These are phyloP conservation scores for Pseudogymnoascus pannorum DNA, from an alignment of 2,329 filamentous ascomycete genomes.

Conservation along the genomic window DNA sequence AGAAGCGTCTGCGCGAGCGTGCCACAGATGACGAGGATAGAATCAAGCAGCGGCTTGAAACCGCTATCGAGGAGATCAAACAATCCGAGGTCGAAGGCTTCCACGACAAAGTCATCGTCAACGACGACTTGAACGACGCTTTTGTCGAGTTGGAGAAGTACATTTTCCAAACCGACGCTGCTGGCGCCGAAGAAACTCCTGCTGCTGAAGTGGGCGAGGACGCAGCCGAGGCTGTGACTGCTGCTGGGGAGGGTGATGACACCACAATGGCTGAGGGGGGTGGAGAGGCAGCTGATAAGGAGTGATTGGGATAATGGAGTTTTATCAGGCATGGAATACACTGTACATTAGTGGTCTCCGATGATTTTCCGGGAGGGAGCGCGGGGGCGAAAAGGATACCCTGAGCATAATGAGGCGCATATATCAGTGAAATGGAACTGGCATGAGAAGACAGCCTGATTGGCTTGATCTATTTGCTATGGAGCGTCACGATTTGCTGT, in stretches of 20 bases:
- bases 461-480: not conserved
- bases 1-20: conserved; percentile 35
- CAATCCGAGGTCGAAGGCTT: conserved; percentile 39
- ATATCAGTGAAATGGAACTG: not conserved
- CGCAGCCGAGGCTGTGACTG: not conserved
- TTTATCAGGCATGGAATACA: not conserved
- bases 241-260: not conserved
- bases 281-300: not conserved
- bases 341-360: not conserved
- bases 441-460: not conserved
- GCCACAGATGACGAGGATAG: conserved; percentile 40
- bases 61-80: conserved; percentile 34
- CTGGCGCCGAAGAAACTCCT: conserved; percentile 16
- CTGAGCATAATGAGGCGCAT: conserved; percentile 4
- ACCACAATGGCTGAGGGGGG: not conserved
- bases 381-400: not conserved
- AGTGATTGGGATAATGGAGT: not conserved
- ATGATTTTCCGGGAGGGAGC: not conserved
- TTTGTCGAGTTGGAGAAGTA: conserved; percentile 43
- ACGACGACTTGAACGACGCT: conserved; percentile 43
- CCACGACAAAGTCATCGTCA: conserved; percentile 45
- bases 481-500: not conserved
- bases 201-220: not conserved
- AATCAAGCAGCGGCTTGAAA: conserved; percentile 37
- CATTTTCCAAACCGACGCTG: conserved; percentile 32